Evolutionary conservation across 2,329 filamentous ascomycete species (phyloP), one percentile per base, ranked within the genome.

Genomic region (Pyrenophora teres): DNA sequence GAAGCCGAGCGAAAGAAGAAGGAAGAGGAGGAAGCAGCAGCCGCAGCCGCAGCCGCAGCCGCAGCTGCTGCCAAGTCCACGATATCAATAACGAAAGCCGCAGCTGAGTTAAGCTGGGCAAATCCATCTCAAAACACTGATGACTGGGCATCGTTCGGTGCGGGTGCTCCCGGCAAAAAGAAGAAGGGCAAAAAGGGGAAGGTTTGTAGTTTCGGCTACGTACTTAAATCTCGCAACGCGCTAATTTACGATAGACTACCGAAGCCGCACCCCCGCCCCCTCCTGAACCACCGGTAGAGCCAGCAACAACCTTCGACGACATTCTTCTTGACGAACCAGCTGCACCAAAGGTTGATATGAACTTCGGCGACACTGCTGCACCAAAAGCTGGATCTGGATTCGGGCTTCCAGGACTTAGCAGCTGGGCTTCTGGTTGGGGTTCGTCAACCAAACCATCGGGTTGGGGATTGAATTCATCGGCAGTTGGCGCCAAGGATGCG

Each of bases 271-370:
- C 65, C 51, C 67, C 65, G 45, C 69, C 65, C 48, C 63, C 68
- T 56, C 66, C 64, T 46, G 62, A 60, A 48, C 65, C 68, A 50
- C 64, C 70, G 37, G 56, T 56, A 40, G 67, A 37, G 27, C 46
- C 62, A 55, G 71, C 74, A 47, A 75, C 74, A 63, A 76, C 73
- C 45, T 78, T 79, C 56, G 75, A 79, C 60, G 76, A 78, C 46
- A 74, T 80, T 61, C 70, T 73, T 62, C 67, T 79, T 59, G 70
- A 79, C 70, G 74, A 80, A 49, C 64, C 56, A 31, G 57, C 53
- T 39, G 75, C 73, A 44, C 78, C 78, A 18, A 78, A 79, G 65
- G 73, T 80, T 58, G 76, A 80, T 52, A 69, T 80, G 54, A 75
- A 74, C 54, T 77, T 80, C 56, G 75, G 74, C 39, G 67, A 68